Evolutionary conservation across 2,329 filamentous ascomycete species (phyloP).

Genomic region (Nemania bipapillata): DNA sequence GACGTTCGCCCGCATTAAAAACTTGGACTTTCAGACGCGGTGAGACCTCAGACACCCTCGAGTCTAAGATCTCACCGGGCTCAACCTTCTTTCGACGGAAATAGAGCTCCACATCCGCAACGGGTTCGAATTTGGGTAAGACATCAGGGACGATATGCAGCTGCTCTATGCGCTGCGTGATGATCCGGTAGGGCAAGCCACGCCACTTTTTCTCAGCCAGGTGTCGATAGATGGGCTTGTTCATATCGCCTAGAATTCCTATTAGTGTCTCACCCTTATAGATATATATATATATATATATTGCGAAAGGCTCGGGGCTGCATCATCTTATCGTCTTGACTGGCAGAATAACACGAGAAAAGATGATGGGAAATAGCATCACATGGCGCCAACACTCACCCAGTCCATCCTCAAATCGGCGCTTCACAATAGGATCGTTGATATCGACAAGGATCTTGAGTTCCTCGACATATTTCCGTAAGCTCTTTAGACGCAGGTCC

Average conservation of each 20-base stretch:
- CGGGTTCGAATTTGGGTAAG: constrained; percentile 80
- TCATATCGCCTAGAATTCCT: constrained; percentile 80
- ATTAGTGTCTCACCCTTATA: constrained; percentile 35
- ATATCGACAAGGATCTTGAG: constrained; percentile 92
- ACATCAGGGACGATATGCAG: constrained; percentile 90
- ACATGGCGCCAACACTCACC: constrained; percentile 70
- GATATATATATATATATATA: constrained; percentile 16
- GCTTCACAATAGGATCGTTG: constrained; percentile 94
- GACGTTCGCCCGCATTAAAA: constrained; percentile 82
- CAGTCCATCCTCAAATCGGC: constrained; percentile 88
- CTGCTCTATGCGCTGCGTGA: constrained; percentile 85
- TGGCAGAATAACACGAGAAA: not conserved
- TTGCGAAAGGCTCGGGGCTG: not conserved
- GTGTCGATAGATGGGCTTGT: constrained; percentile 92
- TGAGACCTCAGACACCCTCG: constrained; percentile 75
- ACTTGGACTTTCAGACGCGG: constrained; percentile 84
- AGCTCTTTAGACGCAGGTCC: constrained; percentile 72
- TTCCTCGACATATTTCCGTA: constrained; percentile 77
- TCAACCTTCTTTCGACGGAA: constrained; percentile 77
- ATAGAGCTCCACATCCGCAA: constrained; percentile 81
- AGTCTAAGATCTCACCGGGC: constrained; percentile 82
- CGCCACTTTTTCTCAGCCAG: constrained; percentile 91
- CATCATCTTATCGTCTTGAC: not conserved
- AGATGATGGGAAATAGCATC: not conserved
- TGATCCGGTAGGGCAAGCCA: constrained; percentile 79